Evolutionary conservation across 768 basidiomycete genomes (phyloP).

Genomic region (Polyporus arcularius): DNA sequence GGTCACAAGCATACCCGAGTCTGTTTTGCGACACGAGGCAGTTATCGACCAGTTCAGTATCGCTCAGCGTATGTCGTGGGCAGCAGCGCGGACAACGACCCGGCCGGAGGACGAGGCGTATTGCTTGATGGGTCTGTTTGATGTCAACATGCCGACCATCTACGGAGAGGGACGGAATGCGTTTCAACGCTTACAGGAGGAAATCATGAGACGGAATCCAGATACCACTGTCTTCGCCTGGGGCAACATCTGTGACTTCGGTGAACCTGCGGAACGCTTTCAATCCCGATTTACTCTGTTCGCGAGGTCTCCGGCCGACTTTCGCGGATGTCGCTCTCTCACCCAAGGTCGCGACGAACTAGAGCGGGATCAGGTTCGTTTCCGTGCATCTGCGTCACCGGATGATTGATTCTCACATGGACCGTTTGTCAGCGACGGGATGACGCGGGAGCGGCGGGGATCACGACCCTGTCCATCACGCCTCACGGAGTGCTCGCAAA

Average conservation of each 20-base stretch:
- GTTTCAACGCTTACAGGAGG: background rate
- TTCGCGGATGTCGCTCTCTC: too few relatives aligned
- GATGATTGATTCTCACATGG: too few relatives aligned
- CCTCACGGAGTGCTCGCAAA: too few relatives aligned
- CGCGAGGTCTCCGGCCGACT: too few relatives aligned
- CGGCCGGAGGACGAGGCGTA: conserved; percentile 2
- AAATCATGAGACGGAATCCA: background rate
- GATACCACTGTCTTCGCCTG: background rate
- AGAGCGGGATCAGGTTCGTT: too few relatives aligned
- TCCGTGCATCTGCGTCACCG: too few relatives aligned
- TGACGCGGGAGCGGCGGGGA: too few relatives aligned
- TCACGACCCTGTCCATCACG: too few relatives aligned
- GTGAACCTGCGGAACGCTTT: too few relatives aligned
- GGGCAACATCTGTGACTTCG: background rate
- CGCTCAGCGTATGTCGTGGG: conserved; percentile 1
- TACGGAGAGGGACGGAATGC: conserved; percentile 1
- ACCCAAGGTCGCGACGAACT: too few relatives aligned
- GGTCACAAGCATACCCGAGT: background rate
- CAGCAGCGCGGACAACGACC: background rate
- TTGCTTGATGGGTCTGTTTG: background rate
- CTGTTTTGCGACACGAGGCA: background rate
- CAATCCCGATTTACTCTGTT: too few relatives aligned
- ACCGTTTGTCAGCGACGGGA: too few relatives aligned
- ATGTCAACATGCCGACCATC: background rate
- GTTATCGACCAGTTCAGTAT: background rate